Evolutionary conservation across 371 early-diverging fungal genomes (phyloP).

Genomic region (Batkoa obscura): DNA sequence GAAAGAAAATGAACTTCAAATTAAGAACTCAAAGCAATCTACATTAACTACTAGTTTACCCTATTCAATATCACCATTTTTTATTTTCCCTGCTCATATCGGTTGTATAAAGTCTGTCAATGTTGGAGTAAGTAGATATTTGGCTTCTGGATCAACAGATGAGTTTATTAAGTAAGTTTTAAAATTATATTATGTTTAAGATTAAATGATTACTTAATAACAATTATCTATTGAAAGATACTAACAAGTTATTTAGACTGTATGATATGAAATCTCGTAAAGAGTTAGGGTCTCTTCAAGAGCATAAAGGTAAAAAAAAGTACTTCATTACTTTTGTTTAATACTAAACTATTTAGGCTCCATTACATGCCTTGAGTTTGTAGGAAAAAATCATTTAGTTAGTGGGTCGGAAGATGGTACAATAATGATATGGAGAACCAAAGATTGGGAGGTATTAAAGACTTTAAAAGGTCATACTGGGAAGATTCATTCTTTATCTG

Average conservation of each 20-base stretch:
- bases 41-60: not conserved
- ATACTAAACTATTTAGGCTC: slow-evolving; percentile 21
- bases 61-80: slow-evolving; percentile 40
- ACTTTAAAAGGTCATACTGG: slow-evolving; percentile 76
- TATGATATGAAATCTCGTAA: slow-evolving; percentile 74
- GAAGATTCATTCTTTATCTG: slow-evolving; percentile 48
- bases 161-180: slow-evolving; percentile 56
- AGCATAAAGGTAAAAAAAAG: slow-evolving; percentile 43
- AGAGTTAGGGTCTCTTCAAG: slow-evolving; percentile 77
- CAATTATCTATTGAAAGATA: not conserved
- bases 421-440: slow-evolving; percentile 71
- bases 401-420: slow-evolving; percentile 77
- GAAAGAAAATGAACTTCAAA: not conserved
- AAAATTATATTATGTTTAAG: too few relatives aligned
- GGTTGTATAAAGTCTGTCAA: slow-evolving; percentile 75
- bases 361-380: slow-evolving; percentile 65
- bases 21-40: not conserved
- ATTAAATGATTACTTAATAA: not conserved
- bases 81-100: slow-evolving; percentile 89
- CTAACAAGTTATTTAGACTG: slow-evolving; percentile 19
- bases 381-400: slow-evolving; percentile 62
- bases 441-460: slow-evolving; percentile 91
- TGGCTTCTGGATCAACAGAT: slow-evolving; percentile 92
- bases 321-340: not conserved
- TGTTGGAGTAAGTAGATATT: slow-evolving; percentile 36